Evolutionary conservation across 768 basidiomycete species (phyloP), one percentile per base, ranked within the genome.

Genomic region (Crepidotus variabilis): DNA sequence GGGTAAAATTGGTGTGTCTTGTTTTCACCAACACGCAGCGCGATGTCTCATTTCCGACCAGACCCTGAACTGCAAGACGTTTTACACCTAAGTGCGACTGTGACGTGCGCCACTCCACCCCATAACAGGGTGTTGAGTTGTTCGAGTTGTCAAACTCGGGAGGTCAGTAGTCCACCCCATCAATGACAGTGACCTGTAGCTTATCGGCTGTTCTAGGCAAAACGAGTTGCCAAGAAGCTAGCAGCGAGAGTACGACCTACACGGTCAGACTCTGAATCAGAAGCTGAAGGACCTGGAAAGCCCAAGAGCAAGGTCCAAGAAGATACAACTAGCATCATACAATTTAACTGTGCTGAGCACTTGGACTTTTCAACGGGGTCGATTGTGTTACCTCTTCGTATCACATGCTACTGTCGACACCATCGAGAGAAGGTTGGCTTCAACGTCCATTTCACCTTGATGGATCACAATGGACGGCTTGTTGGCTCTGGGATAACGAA

Each of bases 331-430:
- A 88, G 87, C 64, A 94, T 99, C 64, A 87, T 99, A 49, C 89
- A 98, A 58, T 99, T 98, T 75, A 98, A 98, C 66, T 96, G 94
- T 61, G 80, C 91, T 0, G 91, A 95, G 61, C 78, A 91, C 45
- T 82, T 98, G 48, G 92, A 94, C 66, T 94, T 98, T 68, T 87
- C 85, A 6, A 78, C 85, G 11, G 97, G 97, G 20, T 90, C 92
- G 18, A 87, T 87, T 22, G 81, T 91, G 18, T 78, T 99, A n/a
- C 96, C 96, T 7, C 85, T 97, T 35, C 85, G 97, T 47, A 92
- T 99, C 58, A 96, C 96, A 6, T 99, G 97, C 72, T 99, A 99
- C 70, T 98, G 97, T 63, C 87, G 96, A 51, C 97, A 98, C 77
- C 96, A 99, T 73, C 88, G 93, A 58, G 97, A 99, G 74, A 98